These are phyloP conservation scores for Golubevia pallescens DNA, from an alignment of 1,284 basidiomycete genomes.

Conservation along the genomic window DNA sequence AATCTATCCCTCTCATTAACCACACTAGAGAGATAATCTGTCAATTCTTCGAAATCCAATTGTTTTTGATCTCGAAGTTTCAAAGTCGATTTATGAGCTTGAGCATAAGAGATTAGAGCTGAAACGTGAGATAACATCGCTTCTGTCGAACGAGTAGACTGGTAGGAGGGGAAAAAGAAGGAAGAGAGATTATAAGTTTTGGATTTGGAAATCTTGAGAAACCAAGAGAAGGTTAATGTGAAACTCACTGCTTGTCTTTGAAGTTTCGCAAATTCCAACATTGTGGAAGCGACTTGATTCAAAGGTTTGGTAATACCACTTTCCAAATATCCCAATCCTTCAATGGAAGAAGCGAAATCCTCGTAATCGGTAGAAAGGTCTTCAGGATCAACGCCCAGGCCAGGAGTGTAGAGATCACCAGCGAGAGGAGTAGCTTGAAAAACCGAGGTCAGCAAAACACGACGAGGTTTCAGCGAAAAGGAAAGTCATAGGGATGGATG, in stretches of 20 bases:
- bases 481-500: neutral
- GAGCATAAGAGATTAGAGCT: constrained; percentile 84
- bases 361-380: constrained; percentile 90
- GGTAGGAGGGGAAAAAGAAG: neutral
- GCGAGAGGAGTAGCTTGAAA: neutral
- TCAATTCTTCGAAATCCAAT: constrained; percentile 96
- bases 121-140: constrained; percentile 87
- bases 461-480: constrained; percentile 1
- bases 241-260: constrained; percentile 39
- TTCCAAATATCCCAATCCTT: constrained; percentile 95
- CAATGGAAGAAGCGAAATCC: constrained; percentile 90
- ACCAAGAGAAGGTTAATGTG: neutral
- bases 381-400: constrained; percentile 24
- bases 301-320: constrained; percentile 96
- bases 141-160: constrained; percentile 45
- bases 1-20: constrained; percentile 90
- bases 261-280: constrained; percentile 74
- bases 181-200: neutral
- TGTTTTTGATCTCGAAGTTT: constrained; percentile 97
- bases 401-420: constrained; percentile 12
- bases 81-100: constrained; percentile 86
- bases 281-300: constrained; percentile 91
- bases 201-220: neutral
- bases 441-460: constrained; percentile 6
- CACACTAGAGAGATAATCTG: constrained; percentile 88